Evolutionary conservation across 2,329 filamentous ascomycete species (phyloP).

Genomic region (Aspergillus sp.): DNA sequence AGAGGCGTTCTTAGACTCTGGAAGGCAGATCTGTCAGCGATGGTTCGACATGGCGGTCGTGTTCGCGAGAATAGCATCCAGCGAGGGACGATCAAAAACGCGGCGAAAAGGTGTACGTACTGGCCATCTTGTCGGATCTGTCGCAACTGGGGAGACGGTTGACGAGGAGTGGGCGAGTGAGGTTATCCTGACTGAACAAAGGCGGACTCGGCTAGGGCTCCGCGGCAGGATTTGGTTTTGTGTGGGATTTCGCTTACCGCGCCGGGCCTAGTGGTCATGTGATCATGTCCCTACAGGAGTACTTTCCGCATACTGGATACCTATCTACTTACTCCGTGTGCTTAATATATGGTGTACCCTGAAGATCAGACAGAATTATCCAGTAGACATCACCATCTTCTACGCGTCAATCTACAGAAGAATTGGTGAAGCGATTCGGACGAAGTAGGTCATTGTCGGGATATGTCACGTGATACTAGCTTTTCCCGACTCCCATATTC

Average conservation of each 20-base stretch:
- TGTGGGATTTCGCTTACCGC: constrained; percentile 43
- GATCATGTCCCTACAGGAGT: background rate
- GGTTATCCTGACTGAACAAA: constrained; percentile 31
- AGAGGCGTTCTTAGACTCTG: constrained; percentile 99
- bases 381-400: background rate
- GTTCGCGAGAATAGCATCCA: background rate
- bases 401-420: too few species aligned
- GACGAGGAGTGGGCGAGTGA: constrained; percentile 36
- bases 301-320: too few species aligned
- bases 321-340: too few species aligned
- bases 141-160: constrained; percentile 36
- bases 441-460: too few species aligned
- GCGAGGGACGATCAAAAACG: background rate
- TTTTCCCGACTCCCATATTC: too few species aligned
- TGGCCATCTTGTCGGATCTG: constrained; percentile 47
- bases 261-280: constrained; percentile 13
- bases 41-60: constrained; percentile 1
- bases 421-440: too few species aligned
- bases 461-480: too few species aligned
- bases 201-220: constrained; percentile 35
- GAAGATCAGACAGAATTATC: too few species aligned
- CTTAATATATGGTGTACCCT: too few species aligned
- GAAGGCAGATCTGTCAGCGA: constrained; percentile 27
- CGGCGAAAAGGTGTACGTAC: constrained; percentile 30
- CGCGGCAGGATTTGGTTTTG: constrained; percentile 21